A percentile compares a stretch with the other conserved stretches of the same genome.
These are phyloP conservation scores for Ciborinia camelliae DNA, from an alignment of 2,329 filamentous ascomycete species.

Conservation along the genomic window DNA sequence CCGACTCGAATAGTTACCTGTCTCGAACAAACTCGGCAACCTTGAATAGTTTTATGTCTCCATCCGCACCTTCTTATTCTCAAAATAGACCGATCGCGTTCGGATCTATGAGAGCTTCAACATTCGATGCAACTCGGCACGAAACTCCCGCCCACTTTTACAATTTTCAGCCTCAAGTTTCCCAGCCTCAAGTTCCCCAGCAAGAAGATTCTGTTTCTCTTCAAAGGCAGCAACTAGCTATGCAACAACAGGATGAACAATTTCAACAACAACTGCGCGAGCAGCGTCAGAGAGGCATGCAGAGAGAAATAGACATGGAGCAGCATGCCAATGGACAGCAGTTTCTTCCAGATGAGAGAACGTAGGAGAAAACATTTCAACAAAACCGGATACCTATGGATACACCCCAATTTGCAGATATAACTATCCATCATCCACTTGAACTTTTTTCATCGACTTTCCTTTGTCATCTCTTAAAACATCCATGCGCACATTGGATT, in stretches of 20 bases:
- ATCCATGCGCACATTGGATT: background rate
- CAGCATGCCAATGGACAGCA: background rate
- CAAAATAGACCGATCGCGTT: background rate
- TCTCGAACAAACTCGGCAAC: background rate
- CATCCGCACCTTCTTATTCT: background rate
- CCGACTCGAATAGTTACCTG: background rate
- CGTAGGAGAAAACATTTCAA: background rate
- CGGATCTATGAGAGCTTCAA: background rate
- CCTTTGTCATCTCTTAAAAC: background rate
- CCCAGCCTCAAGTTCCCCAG: too few relatives aligned
- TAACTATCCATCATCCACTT: background rate
- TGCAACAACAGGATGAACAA: background rate
- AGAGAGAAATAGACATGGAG: background rate
- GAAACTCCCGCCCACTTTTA: background rate
- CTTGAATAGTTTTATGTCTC: background rate
- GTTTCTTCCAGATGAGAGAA: background rate
- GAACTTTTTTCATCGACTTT: conserved; percentile 5
- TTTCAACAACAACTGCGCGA: background rate
- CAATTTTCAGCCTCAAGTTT: background rate
- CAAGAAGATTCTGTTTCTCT: background rate
- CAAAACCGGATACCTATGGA: background rate
- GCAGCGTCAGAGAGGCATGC: background rate
- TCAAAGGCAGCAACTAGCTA: background rate
- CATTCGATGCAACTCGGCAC: background rate
- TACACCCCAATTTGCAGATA: conserved; percentile 6